Evolutionary conservation across 495 filamentous ascomycete genomes (phyloP).

Genomic region (Opeltia flavorubescens): DNA sequence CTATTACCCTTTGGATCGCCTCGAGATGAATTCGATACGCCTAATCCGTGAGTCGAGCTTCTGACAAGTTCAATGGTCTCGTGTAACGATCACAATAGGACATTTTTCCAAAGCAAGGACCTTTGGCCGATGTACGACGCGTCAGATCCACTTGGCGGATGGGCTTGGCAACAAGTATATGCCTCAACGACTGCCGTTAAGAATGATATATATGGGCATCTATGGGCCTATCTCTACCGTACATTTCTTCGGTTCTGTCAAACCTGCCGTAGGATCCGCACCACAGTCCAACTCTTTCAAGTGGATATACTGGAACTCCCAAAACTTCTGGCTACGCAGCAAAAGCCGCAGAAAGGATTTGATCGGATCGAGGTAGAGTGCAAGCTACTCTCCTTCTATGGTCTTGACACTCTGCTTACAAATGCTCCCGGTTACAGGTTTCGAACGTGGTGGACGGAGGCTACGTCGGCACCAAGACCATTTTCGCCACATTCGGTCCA

Average conservation of each 20-base stretch:
- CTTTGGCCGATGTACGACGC: slow-evolving; percentile 19
- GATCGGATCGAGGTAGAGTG: slow-evolving; percentile 18
- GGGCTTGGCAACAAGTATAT: slow-evolving; percentile 10
- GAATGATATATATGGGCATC: slow-evolving; percentile 18
- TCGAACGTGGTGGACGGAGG: slow-evolving; percentile 17
- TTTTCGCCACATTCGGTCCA: slow-evolving; percentile 11
- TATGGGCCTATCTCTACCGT: slow-evolving; percentile 14
- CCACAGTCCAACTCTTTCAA: slow-evolving; percentile 12
- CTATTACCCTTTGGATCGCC: slow-evolving; percentile 16
- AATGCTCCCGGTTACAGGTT: slow-evolving; percentile 7
- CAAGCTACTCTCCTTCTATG: not conserved
- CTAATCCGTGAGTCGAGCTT: slow-evolving; percentile 19
- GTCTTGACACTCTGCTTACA: not conserved
- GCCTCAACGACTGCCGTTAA: slow-evolving; percentile 3
- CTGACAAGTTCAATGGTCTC: not conserved
- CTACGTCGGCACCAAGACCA: slow-evolving; percentile 9
- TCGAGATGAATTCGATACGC: slow-evolving; percentile 9
- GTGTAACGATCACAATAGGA: slow-evolving; percentile 12
- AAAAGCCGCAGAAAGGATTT: too few species aligned
- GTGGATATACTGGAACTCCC: slow-evolving; percentile 10
- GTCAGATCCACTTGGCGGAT: slow-evolving; percentile 17
- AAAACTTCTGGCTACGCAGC: not conserved
- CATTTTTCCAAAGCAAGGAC: slow-evolving; percentile 7
- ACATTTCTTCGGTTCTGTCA: slow-evolving; percentile 12
- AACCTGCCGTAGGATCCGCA: not conserved